Evolutionary conservation across 805 yeast species (phyloP).

Genomic region (Tetrapisispora fleetii): DNA sequence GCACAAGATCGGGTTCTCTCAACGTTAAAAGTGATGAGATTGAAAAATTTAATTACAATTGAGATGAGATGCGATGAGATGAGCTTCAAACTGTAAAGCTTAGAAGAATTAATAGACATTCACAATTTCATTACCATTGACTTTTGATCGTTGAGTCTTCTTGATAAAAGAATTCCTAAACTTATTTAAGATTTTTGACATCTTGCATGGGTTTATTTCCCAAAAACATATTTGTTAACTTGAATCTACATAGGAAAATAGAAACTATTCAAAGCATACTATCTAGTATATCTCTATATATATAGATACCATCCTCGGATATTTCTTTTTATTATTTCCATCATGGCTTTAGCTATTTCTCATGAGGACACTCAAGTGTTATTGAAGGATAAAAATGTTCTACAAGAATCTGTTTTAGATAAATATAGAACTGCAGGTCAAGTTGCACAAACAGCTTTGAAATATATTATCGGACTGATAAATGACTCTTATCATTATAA

Average conservation of each 20-base stretch:
- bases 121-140: too few species aligned
- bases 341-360: slow-evolving; percentile 67
- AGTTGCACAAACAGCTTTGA: slow-evolving; percentile 72
- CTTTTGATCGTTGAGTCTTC: background rate
- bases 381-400: slow-evolving; percentile 60
- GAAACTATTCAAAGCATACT: too few species aligned
- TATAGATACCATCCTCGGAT: background rate
- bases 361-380: slow-evolving; percentile 65
- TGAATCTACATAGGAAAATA: too few species aligned
- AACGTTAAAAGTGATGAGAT: background rate
- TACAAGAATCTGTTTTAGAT: slow-evolving; percentile 52
- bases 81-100: background rate
- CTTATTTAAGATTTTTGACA: too few species aligned
- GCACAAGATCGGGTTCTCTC: background rate
- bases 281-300: background rate
- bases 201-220: too few species aligned
- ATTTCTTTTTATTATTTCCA: background rate
- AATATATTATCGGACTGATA: slow-evolving; percentile 54
- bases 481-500: slow-evolving; percentile 59
- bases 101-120: background rate
- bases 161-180: too few species aligned
- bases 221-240: too few species aligned
- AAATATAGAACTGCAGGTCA: slow-evolving; percentile 87
- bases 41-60: background rate
- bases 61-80: slow-evolving; percentile 3